Evolutionary conservation across 1,139 yeast genomes (phyloP).

Genomic region (Blastobotrys persicus): DNA sequence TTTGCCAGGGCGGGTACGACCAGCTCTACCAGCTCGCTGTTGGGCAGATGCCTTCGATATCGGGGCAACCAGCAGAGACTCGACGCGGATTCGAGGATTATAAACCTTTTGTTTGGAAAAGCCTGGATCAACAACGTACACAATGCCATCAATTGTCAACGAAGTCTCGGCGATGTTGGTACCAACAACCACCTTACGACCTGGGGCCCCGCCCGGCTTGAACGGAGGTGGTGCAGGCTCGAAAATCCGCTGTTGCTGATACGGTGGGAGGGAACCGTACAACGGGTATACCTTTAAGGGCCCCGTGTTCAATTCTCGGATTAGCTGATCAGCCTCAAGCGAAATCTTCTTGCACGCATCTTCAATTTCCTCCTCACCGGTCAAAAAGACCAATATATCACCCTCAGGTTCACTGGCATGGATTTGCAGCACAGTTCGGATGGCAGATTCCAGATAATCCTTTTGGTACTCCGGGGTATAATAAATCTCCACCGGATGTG

Average conservation of each 20-base stretch:
- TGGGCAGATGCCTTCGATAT: constrained; percentile 97
- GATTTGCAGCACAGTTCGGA: constrained; percentile 89
- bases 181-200: constrained; percentile 89
- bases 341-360: constrained; percentile 90
- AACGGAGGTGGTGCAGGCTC: constrained; percentile 77
- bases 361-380: constrained; percentile 98
- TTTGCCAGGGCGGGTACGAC: constrained; percentile 98
- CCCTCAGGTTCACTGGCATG: constrained; percentile 97
- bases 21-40: constrained; percentile 99
- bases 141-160: constrained; percentile 88
- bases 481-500: constrained; percentile 94
- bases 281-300: constrained; percentile 87
- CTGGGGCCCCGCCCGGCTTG: constrained; percentile 78
- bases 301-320: constrained; percentile 86
- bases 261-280: constrained; percentile 94
- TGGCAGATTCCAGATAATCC: constrained; percentile 91
- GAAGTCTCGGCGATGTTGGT: constrained; percentile 98
- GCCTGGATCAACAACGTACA: constrained; percentile 88
- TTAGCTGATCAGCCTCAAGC: constrained; percentile 82
- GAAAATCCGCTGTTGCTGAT: constrained; percentile 89
- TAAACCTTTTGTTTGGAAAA: constrained; percentile 84
- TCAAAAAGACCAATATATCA: constrained; percentile 80
- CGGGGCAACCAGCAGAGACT: constrained; percentile 90
- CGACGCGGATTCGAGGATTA: constrained; percentile 94
- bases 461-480: constrained; percentile 96